Evolutionary conservation across 1,284 basidiomycete species (phyloP).

Genomic region (Fistulina hepatica): DNA sequence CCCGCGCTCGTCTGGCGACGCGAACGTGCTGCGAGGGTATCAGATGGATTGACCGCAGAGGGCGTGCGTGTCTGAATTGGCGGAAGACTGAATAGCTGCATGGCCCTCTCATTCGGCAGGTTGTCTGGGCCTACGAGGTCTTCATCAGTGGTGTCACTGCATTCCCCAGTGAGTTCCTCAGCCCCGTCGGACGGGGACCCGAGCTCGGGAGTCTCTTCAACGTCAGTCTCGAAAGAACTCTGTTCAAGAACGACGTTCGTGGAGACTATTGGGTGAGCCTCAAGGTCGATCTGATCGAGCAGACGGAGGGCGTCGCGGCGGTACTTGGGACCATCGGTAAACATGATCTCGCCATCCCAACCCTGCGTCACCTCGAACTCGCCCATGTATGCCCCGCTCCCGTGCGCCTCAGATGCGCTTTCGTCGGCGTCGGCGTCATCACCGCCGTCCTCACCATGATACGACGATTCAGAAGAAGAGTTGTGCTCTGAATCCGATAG

Average conservation of each 20-base stretch:
- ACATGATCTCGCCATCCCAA: slow-evolving; percentile 63
- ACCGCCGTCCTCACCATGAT: slow-evolving; percentile 24
- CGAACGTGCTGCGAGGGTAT: too few relatives aligned
- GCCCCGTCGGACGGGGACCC: too few relatives aligned
- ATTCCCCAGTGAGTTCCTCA: slow-evolving; percentile 35
- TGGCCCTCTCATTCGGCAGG: slow-evolving; percentile 60
- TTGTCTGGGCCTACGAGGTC: slow-evolving; percentile 63
- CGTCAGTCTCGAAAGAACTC: slow-evolving; percentile 22
- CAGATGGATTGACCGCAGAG: slow-evolving; percentile 61
- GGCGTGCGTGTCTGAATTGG: slow-evolving; percentile 37
- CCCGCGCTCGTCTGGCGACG: too few relatives aligned
- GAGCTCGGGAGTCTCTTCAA: slow-evolving; percentile 29
- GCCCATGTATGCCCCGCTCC: slow-evolving; percentile 23
- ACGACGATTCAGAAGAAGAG: slow-evolving; percentile 27
- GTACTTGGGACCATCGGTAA: slow-evolving; percentile 46
- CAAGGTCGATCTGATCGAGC: slow-evolving; percentile 37
- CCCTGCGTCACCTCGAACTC: slow-evolving; percentile 53
- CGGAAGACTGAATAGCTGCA: slow-evolving; percentile 59
- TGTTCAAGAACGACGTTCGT: slow-evolving; percentile 26
- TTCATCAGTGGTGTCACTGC: slow-evolving; percentile 65
- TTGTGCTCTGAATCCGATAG: too few relatives aligned
- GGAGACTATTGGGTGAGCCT: slow-evolving; percentile 33
- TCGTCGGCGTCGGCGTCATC: slow-evolving; percentile 32
- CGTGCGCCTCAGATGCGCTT: slow-evolving; percentile 17
- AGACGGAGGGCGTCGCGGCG: slow-evolving; percentile 44